Conservation (phyloP, 2,329 filamentous ascomycete species). For the Colletotrichum liriopes region DNA sequence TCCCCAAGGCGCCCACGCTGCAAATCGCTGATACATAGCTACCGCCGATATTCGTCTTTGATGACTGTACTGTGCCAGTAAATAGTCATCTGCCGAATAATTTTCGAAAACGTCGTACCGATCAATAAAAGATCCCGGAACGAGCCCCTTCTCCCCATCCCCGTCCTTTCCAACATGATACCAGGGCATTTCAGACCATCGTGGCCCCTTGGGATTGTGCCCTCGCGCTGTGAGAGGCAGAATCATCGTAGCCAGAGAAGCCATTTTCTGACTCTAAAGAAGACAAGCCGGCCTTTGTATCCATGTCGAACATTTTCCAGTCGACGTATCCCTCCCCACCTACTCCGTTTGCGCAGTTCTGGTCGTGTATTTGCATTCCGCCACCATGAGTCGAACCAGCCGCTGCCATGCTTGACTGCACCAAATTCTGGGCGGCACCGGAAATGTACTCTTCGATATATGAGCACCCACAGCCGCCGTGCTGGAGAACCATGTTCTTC, state of each 20-base stretch:
- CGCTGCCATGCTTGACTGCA: conserved; percentile 20
- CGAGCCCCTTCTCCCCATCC: background rate
- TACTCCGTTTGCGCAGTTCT: background rate
- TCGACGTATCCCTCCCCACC: conserved; percentile 10
- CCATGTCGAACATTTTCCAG: conserved; percentile 27
- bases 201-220: conserved; percentile 1
- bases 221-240: conserved; percentile 17
- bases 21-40: background rate
- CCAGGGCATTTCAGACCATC: background rate
- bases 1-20: conserved; percentile 23
- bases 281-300: background rate
- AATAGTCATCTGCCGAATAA: no score
- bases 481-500: conserved; percentile 41
- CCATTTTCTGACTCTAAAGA: conserved; percentile 11
- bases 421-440: conserved; percentile 34
- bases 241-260: conserved; percentile 29
- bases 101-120: background rate
- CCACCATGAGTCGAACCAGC: background rate
- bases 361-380: background rate
- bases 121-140: background rate
- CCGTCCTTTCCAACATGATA: background rate
- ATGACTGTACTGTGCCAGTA: no score
- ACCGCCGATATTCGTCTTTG: background rate
- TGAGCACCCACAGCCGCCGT: conserved; percentile 39
- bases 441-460: conserved; percentile 43